Evolutionary conservation across 2,329 filamentous ascomycete species (phyloP).

Genomic region (Myriosclerotinia scirpicola): DNA sequence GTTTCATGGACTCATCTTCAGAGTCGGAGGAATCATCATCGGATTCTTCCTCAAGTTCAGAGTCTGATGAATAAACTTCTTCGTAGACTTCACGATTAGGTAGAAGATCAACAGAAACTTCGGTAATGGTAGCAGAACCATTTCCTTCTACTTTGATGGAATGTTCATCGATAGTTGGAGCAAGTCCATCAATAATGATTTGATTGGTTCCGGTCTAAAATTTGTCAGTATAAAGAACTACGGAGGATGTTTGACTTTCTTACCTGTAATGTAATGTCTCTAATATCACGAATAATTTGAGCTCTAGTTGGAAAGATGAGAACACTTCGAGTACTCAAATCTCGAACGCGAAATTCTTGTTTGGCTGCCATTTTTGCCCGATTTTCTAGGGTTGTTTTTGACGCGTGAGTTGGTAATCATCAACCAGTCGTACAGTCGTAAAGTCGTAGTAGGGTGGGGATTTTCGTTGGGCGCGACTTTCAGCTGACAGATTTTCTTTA

Average conservation of each 20-base stretch:
- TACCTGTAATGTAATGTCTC: slow-evolving; percentile 48
- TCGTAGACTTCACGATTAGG: slow-evolving; percentile 50
- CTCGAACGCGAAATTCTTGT: slow-evolving; percentile 55
- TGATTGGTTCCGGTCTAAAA: slow-evolving; percentile 53
- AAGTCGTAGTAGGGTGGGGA: not conserved
- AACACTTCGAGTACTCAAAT: slow-evolving; percentile 60
- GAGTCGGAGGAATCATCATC: slow-evolving; percentile 38
- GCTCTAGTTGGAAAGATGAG: slow-evolving; percentile 62
- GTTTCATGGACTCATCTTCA: slow-evolving; percentile 35
- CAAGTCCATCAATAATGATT: slow-evolving; percentile 55
- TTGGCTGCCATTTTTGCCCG: slow-evolving; percentile 27
- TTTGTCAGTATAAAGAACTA: not conserved
- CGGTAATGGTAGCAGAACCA: slow-evolving; percentile 58
- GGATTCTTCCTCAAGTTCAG: slow-evolving; percentile 39
- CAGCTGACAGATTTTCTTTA: not conserved
- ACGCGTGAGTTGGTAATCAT: slow-evolving; percentile 7
- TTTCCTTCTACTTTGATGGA: slow-evolving; percentile 61
- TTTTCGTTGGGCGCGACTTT: not conserved
- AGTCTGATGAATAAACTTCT: slow-evolving; percentile 42
- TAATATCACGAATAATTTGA: slow-evolving; percentile 60
- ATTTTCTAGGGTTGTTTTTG: slow-evolving; percentile 3
- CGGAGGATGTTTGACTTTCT: not conserved
- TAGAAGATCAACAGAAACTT: slow-evolving; percentile 61
- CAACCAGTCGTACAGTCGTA: not conserved
- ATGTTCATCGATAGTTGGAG: slow-evolving; percentile 53